A percentile compares a stretch with the other conserved stretches of the same genome.
phyloP scores from a whole-genome alignment of 2,329 filamentous ascomycete genomes.

The Trichophyton equinum region DNA sequence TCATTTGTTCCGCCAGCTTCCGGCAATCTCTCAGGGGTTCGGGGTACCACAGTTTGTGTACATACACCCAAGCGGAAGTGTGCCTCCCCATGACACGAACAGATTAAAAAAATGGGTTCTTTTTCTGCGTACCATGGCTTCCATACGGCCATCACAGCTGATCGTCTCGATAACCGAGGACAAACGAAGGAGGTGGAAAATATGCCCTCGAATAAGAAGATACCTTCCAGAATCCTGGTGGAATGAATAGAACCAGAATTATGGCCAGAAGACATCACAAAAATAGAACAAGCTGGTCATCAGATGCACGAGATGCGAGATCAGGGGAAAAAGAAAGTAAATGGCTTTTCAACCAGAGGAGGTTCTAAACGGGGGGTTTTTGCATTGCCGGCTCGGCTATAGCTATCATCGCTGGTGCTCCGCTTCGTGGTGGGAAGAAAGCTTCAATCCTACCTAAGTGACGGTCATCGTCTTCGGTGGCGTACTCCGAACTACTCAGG shows the following conservation, averaged over 20 bases:
- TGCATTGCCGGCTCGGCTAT: background rate
- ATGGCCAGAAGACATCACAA: background rate
- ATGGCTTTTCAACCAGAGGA: background rate
- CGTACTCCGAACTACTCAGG: no score
- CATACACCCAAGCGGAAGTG: background rate
- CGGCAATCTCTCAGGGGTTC: background rate
- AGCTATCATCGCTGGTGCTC: background rate
- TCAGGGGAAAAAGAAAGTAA: background rate
- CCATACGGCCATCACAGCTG: background rate
- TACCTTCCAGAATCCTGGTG: background rate
- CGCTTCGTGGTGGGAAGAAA: background rate
- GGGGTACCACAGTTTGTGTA: background rate
- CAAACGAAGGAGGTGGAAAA: background rate
- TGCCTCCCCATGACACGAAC: background rate
- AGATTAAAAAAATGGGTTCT: background rate
- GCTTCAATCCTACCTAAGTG: background rate
- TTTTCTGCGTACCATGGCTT: background rate
- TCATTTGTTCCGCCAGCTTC: background rate
- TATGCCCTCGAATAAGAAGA: background rate
- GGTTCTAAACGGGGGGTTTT: background rate
- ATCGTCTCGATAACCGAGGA: background rate
- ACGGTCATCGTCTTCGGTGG: background rate
- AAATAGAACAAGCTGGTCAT: background rate
- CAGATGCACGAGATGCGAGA: background rate
- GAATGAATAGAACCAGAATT: background rate